Conservation (phyloP, 805 yeast species). For the Lipomyces mesembrius region DNA sequence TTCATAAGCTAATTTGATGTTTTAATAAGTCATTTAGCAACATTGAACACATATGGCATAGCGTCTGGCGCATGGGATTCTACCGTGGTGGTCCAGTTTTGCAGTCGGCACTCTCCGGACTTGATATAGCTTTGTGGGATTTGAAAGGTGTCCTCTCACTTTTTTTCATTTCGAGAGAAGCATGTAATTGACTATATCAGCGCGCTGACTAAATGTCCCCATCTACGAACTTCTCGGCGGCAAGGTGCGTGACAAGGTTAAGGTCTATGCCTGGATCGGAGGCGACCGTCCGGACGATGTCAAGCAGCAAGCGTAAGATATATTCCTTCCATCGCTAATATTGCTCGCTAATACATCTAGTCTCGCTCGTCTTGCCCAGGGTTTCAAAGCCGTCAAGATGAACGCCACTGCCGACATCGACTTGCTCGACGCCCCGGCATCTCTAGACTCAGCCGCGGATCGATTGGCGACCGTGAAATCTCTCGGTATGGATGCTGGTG, state of each 20-base stretch:
- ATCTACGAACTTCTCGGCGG: conserved; percentile 45
- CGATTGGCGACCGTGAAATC: conserved; percentile 40
- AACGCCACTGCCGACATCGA: conserved; percentile 43
- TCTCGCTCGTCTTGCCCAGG: conserved; percentile 41
- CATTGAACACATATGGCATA: conserved; percentile 29
- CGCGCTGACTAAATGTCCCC: conserved; percentile 42
- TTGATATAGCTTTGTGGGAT: conserved; percentile 47
- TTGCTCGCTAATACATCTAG: neutral
- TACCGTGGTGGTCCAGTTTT: conserved; percentile 46
- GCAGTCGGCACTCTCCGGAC: conserved; percentile 45
- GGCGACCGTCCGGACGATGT: conserved; percentile 44
- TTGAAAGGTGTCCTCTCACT: conserved; percentile 41
- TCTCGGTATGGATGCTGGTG: conserved; percentile 43
- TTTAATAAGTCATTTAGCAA: conserved; percentile 9
- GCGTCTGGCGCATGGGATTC: conserved; percentile 44
- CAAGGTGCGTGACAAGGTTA: conserved; percentile 42
- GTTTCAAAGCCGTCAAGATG: conserved; percentile 46
- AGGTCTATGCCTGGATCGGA: conserved; percentile 46
- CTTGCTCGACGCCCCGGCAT: conserved; percentile 42
- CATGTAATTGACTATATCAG: conserved; percentile 3
- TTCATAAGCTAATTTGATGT: neutral
- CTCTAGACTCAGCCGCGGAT: conserved; percentile 42
- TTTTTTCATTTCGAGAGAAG: neutral
- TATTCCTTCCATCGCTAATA: neutral
- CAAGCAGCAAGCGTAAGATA: conserved; percentile 38